These are phyloP conservation scores for Fusarium musae DNA, from an alignment of 2,329 filamentous ascomycete species.

Conservation along the genomic window DNA sequence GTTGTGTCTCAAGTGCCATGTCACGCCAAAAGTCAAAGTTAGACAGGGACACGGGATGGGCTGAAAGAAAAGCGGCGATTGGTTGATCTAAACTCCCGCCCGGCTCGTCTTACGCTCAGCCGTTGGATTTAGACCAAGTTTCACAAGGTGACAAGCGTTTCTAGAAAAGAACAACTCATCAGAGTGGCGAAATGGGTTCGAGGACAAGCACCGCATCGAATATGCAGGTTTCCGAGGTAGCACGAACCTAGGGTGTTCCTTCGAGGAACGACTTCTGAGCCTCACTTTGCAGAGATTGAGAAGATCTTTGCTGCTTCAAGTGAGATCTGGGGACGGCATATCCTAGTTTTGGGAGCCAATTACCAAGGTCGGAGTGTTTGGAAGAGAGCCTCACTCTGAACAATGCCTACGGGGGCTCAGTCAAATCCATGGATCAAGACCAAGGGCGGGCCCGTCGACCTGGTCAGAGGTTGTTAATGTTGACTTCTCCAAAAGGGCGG, in stretches of 20 bases:
- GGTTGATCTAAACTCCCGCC: constrained; percentile 14
- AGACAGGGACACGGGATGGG: neutral
- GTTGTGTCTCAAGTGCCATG: constrained; percentile 2
- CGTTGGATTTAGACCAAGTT: constrained; percentile 5
- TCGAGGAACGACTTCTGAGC: constrained; percentile 6
- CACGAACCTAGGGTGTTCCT: constrained; percentile 7
- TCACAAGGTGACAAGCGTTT: constrained; percentile 17
- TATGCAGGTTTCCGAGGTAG: constrained; percentile 14
- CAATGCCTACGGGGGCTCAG: constrained; percentile 2
- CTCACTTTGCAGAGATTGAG: constrained; percentile 10
- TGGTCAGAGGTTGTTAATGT: neutral
- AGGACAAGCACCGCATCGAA: constrained; percentile 11
- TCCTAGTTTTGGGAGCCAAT: neutral
- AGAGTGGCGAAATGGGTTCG: constrained; percentile 23
- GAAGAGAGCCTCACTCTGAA: constrained; percentile 7
- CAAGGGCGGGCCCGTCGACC: no score
- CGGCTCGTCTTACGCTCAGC: constrained; percentile 5
- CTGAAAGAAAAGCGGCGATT: constrained; percentile 15
- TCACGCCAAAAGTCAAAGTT: constrained; percentile 2
- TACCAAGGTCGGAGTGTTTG: neutral
- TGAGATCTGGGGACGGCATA: neutral
- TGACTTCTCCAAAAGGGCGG: constrained; percentile 1
- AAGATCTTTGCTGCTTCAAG: constrained; percentile 7
- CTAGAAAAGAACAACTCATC: constrained; percentile 32
- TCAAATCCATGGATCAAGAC: neutral